Evolutionary conservation across 441 rosid species (phyloP).

Genomic region (Viola pubescens): DNA sequence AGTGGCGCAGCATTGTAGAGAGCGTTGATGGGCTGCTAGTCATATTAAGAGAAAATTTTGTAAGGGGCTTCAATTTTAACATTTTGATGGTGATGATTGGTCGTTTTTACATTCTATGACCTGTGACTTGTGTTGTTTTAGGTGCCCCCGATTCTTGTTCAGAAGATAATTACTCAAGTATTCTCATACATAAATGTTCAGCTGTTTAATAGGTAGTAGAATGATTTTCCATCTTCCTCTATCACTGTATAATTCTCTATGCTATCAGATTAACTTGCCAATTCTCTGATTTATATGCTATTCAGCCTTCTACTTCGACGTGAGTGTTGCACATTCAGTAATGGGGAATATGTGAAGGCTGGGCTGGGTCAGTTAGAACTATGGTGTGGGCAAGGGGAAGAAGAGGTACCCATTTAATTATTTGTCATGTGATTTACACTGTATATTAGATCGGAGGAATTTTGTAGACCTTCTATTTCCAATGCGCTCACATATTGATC

Average conservation of each 20-base stretch:
- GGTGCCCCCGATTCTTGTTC: slow-evolving; percentile 32
- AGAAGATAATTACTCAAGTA: slow-evolving; percentile 29
- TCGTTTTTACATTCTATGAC: not conserved
- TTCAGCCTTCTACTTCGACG: slow-evolving; percentile 80
- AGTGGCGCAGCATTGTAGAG: slow-evolving; percentile 17
- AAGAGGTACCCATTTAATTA: slow-evolving; percentile 41
- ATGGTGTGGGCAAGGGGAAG: slow-evolving; percentile 69
- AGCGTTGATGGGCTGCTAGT: slow-evolving; percentile 14
- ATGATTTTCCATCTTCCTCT: not conserved
- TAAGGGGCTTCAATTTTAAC: slow-evolving; percentile 6
- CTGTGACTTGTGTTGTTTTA: slow-evolving; percentile 9
- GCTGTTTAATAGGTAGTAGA: slow-evolving; percentile 35
- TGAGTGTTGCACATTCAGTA: slow-evolving; percentile 83
- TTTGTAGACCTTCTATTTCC: too few relatives aligned
- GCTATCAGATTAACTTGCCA: not conserved
- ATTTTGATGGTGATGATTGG: not conserved
- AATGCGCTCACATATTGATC: too few relatives aligned
- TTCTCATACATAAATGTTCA: slow-evolving; percentile 34
- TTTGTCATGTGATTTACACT: not conserved
- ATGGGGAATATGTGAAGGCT: slow-evolving; percentile 83
- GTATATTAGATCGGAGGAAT: too few relatives aligned
- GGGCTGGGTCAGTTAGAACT: slow-evolving; percentile 80
- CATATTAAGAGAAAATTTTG: slow-evolving; percentile 19
- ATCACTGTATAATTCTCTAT: slow-evolving; percentile 3
- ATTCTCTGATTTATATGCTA: not conserved